phyloP scores from a whole-genome alignment of 2,329 filamentous ascomycete species.

The Calonectria honghensis region DNA sequence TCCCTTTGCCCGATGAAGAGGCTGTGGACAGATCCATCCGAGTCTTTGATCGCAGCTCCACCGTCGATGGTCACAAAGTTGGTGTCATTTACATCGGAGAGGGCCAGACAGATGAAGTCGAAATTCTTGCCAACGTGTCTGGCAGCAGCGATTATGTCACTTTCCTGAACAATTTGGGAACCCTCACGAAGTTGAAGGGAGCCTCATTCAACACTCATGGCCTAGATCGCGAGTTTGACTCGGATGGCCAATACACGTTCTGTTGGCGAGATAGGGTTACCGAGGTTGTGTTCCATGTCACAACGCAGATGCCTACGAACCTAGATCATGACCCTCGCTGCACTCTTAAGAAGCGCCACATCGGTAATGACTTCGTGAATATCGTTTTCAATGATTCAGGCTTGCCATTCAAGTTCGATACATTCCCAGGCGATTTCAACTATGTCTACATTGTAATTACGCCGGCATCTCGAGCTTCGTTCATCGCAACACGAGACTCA shows the following conservation, averaged over 20 bases:
- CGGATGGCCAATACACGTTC: constrained; percentile 91
- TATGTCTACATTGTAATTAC: constrained; percentile 98
- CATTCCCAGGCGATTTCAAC: constrained; percentile 96
- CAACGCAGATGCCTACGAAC: constrained; percentile 97
- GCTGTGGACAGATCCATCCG: constrained; percentile 83
- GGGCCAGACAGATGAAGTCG: constrained; percentile 86
- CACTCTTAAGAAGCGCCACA: constrained; percentile 92
- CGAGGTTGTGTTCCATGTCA: constrained; percentile 96
- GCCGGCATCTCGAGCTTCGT: constrained; percentile 86
- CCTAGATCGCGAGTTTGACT: constrained; percentile 84
- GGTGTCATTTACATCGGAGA: constrained; percentile 95
- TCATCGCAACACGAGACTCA: constrained; percentile 77
- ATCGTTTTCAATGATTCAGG: constrained; percentile 99
- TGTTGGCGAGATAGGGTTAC: constrained; percentile 97
- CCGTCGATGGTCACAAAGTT: constrained; percentile 95
- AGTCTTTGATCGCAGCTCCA: constrained; percentile 89
- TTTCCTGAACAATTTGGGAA: constrained; percentile 89
- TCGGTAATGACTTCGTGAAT: constrained; percentile 98
- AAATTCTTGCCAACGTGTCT: constrained; percentile 90
- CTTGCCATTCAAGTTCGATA: constrained; percentile 90
- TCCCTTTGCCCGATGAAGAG: constrained; percentile 84
- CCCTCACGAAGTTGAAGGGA: constrained; percentile 85
- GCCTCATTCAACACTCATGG: constrained; percentile 96
- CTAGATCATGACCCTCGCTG: constrained; percentile 84
- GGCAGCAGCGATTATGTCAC: constrained; percentile 92